A percentile compares a stretch with the other conserved stretches of the same genome.
Evolutionary conservation across 2,329 filamentous ascomycete genomes (phyloP).

Genomic region (Ilyonectria mors-panacis): DNA sequence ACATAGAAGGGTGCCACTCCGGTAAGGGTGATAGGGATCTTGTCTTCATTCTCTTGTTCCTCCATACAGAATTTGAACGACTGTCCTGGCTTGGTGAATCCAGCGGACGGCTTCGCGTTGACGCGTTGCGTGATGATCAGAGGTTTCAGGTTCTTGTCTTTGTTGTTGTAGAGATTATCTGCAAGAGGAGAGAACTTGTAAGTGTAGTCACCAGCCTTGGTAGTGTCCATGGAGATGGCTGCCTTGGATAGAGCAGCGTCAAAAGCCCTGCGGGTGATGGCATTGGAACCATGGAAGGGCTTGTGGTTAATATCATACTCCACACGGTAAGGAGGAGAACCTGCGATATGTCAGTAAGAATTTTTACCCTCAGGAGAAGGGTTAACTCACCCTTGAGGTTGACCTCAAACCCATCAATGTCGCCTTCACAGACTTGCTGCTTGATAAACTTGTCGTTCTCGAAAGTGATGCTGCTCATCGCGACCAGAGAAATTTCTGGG

Average conservation of each 20-base stretch:
- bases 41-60: conserved; percentile 85
- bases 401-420: conserved; percentile 90
- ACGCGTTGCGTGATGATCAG: conserved; percentile 86
- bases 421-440: conserved; percentile 91
- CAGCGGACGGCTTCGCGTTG: conserved; percentile 84
- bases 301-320: conserved; percentile 86
- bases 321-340: conserved; percentile 84
- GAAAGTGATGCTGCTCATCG: conserved; percentile 72
- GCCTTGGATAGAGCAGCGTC: conserved; percentile 83
- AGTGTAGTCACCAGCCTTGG: conserved; percentile 84
- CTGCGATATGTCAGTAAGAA: conserved; percentile 60
- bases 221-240: conserved; percentile 88
- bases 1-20: conserved; percentile 90
- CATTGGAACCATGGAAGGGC: conserved; percentile 75
- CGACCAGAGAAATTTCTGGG: conserved; percentile 78
- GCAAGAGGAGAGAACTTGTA: conserved; percentile 89
- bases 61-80: conserved; percentile 96
- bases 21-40: conserved; percentile 87
- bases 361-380: not conserved
- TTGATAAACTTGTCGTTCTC: conserved; percentile 75
- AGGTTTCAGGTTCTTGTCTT: conserved; percentile 74
- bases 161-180: conserved; percentile 86
- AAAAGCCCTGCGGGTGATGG: conserved; percentile 78
- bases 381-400: conserved; percentile 76
- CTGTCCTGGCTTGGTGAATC: conserved; percentile 88